Conservation (phyloP, 1,139 yeast genomes). For the Suhomyces bribrorum region DNA sequence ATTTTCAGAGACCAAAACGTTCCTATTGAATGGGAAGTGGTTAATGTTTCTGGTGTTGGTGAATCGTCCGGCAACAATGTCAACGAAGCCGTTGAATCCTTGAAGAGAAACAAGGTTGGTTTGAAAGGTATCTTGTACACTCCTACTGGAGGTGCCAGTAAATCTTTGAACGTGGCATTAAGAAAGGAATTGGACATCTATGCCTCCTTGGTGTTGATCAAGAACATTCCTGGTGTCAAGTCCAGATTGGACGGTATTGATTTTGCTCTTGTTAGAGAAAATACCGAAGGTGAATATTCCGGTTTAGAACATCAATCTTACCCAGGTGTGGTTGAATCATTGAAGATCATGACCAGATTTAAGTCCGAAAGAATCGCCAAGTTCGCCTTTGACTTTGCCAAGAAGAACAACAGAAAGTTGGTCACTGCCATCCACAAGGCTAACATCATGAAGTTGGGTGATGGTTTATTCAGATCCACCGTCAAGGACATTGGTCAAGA, state of each 20-base stretch:
- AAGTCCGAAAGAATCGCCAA: conserved; percentile 97
- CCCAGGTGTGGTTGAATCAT: conserved; percentile 96
- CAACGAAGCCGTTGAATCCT: conserved; percentile 84
- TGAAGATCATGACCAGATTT: conserved; percentile 91
- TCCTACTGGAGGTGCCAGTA: conserved; percentile 61
- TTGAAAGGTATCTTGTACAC: conserved; percentile 95
- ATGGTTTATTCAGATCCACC: conserved; percentile 95
- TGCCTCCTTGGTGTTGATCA: conserved; percentile 90
- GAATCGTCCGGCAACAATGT: conserved; percentile 62
- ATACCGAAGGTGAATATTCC: conserved; percentile 96
- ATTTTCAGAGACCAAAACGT: conserved; percentile 83
- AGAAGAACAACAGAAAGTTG: conserved; percentile 84
- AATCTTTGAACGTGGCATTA: conserved; percentile 89
- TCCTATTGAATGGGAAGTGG: conserved; percentile 93
- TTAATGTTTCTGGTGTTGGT: conserved; percentile 82
- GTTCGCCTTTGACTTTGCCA: conserved; percentile 95
- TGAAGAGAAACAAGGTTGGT: conserved; percentile 96
- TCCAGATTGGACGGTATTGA: conserved; percentile 87
- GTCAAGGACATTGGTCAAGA: conserved; percentile 88
- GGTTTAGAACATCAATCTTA: conserved; percentile 97
- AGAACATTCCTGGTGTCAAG: conserved; percentile 92
- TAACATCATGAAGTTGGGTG: conserved; percentile 98
- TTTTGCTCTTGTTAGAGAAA: conserved; percentile 94
- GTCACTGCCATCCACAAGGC: conserved; percentile 99
- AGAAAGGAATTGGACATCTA: conserved; percentile 95